Conservation (phyloP, 495 filamentous ascomycete species). For the Echria macrotheca region DNA sequence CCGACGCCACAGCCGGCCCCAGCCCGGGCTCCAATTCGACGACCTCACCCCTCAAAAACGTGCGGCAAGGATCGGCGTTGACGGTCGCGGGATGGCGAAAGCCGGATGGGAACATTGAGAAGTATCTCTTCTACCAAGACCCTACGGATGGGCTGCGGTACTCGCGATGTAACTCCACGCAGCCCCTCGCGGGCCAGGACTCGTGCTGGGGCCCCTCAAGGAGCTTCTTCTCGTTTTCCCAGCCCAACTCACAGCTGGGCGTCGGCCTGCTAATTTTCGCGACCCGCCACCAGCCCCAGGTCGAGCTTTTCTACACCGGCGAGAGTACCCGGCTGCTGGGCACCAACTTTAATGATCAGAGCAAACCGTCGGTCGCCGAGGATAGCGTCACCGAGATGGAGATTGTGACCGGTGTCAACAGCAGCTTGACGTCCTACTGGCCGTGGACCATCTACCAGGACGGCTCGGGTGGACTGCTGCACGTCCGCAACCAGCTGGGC, state of each 20-base stretch:
- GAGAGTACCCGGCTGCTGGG: slow-evolving; percentile 9
- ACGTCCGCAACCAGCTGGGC: slow-evolving; percentile 11
- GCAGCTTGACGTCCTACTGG: slow-evolving; percentile 17
- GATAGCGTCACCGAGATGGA: slow-evolving; percentile 9
- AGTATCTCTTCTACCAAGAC: slow-evolving; percentile 17
- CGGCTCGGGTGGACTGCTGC: slow-evolving; percentile 5
- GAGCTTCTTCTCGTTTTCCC: neutral
- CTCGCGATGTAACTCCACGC: slow-evolving; percentile 8
- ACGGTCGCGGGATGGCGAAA: slow-evolving; percentile 14
- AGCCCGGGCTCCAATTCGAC: neutral
- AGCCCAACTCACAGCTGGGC: neutral
- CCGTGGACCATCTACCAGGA: slow-evolving; percentile 16
- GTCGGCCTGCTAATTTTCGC: slow-evolving; percentile 3
- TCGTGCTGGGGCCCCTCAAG: slow-evolving; percentile 10
- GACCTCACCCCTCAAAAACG: neutral
- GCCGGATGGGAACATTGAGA: slow-evolving; percentile 8
- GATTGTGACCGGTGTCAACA: slow-evolving; percentile 5
- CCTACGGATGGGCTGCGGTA: slow-evolving; percentile 1
- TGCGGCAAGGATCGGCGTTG: slow-evolving; percentile 14
- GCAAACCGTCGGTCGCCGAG: neutral
- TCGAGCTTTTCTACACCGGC: slow-evolving; percentile 17
- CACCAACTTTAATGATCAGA: slow-evolving; percentile 8
- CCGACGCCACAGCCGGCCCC: neutral
- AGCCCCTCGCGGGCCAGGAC: neutral
- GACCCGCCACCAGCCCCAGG: slow-evolving; percentile 14